A percentile compares a stretch with the other conserved stretches of the same genome.
Conservation (phyloP, 306 rosid species). For the Cicer judaicum region DNA sequence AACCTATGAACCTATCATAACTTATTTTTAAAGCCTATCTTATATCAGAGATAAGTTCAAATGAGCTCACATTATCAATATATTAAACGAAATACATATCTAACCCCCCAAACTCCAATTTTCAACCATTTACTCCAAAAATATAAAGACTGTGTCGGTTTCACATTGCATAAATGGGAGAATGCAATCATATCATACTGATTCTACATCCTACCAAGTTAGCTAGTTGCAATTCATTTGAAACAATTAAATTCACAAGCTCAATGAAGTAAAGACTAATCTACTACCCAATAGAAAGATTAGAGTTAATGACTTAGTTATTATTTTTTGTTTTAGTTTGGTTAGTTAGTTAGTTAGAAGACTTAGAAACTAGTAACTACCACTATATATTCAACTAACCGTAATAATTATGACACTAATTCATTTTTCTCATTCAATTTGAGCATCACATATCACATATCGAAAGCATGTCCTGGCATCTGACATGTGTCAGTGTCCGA, state of each 20-base stretch:
- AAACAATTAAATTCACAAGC: conserved; percentile 5
- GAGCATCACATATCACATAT: neutral
- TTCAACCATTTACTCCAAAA: conserved; percentile 19
- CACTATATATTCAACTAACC: neutral
- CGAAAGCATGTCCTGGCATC: too few relatives aligned
- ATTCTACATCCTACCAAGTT: conserved; percentile 12
- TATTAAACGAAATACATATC: neutral
- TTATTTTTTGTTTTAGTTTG: neutral
- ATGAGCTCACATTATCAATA: neutral
- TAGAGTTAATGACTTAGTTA: neutral
- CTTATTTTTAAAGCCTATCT: neutral
- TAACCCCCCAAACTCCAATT: conserved; percentile 7
- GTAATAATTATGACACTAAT: neutral
- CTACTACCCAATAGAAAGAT: neutral
- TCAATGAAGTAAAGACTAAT: conserved; percentile 9
- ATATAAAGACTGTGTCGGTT: neutral
- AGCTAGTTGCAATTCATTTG: conserved; percentile 7
- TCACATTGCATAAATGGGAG: conserved; percentile 27
- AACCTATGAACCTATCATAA: conserved; percentile 7
- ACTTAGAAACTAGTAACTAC: neutral
- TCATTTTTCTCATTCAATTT: neutral
- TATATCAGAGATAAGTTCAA: neutral
- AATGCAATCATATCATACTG: conserved; percentile 1
- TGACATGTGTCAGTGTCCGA: too few relatives aligned
- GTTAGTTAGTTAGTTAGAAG: neutral